Base-by-base conservation (phyloP, 495 filamentous ascomycete species). In the Immersiella caudata region DNA sequence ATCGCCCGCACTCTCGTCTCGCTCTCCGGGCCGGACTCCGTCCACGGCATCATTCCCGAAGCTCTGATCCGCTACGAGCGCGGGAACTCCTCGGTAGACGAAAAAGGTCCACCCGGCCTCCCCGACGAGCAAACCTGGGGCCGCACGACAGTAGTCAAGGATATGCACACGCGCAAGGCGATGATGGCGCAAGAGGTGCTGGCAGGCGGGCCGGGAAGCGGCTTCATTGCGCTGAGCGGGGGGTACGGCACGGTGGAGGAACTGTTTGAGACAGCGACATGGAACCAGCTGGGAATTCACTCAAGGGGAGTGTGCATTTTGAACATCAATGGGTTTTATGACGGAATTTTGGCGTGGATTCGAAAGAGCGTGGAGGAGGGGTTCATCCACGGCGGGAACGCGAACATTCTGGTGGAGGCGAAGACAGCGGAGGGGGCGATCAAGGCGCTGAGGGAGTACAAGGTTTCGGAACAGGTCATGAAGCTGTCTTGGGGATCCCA, bases 201-300 rank as follows among this genome's bases (percentile, higher is more conserved):
- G 9, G 83, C 88, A 59, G 93, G 93, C 6, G 93, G 91, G 0
- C 86, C 87, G 0, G 93, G 93, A 2, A 88, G 87, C 65, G 96
- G 96, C 9, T 99, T 99, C 82, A 86, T 98, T 24, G 92, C 94
- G 25, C 79, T 99, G 72, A 88, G 86, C 60, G 95, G 95, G 21
- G 95, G 95, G 0, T 98, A 93, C 78, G 95, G 95, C 12, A 98
- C 96, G 7, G 83, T 98, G 74, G 95, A 99, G 80, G 95, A 99
- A 83, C 81, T 98, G 63, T 94, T 97, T 81, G 95, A 99, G 85
- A 90, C 96, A 64, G 90, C 89, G 33, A 98, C 95, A 14, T 99
- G 95, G 95, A 98, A 97, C 78, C 95, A 97, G 79, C 78, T 99
- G 65, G 95, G 96, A 0, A 99, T 99, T 67, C 95, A 99, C 77